A percentile compares a stretch with the other conserved stretches of the same genome.
These are phyloP conservation scores for Phlebopus sp. DNA, from an alignment of 1,284 basidiomycete species.

Conservation along the genomic window DNA sequence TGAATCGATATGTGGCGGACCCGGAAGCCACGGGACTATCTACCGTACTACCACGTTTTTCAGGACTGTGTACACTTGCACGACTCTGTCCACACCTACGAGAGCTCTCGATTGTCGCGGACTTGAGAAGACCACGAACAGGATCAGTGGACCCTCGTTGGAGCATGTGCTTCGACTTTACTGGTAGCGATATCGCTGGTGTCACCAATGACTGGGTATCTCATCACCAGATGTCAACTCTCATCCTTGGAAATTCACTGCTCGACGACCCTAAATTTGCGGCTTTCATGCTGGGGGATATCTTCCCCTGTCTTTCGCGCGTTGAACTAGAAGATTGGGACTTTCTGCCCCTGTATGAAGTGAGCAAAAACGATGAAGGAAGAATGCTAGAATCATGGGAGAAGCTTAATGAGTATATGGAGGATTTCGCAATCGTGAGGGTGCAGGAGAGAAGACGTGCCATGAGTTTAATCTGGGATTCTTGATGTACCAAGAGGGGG, in stretches of 20 bases:
- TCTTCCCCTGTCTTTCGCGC: neutral
- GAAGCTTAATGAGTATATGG: too few relatives aligned
- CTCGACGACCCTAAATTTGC: neutral
- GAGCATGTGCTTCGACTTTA: too few relatives aligned
- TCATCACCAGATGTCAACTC: neutral
- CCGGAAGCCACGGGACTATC: neutral
- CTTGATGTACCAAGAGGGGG: too few relatives aligned
- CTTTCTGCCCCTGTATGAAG: too few relatives aligned
- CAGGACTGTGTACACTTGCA: neutral
- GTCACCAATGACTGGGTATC: neutral
- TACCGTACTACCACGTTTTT: neutral
- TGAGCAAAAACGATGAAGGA: too few relatives aligned
- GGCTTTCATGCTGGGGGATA: neutral
- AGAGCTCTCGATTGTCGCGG: neutral
- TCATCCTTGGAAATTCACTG: neutral
- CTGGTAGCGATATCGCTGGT: too few relatives aligned
- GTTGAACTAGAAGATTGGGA: too few relatives aligned
- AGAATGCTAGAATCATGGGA: too few relatives aligned
- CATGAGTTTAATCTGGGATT: too few relatives aligned
- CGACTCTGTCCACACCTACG: neutral
- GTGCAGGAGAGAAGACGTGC: too few relatives aligned
- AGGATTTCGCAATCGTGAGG: too few relatives aligned
- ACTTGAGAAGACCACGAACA: neutral
- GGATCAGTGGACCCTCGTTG: neutral
- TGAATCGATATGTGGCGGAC: neutral